Conservation (phyloP, 352 stramenopile species). For the Phytophthora foliorum region DNA sequence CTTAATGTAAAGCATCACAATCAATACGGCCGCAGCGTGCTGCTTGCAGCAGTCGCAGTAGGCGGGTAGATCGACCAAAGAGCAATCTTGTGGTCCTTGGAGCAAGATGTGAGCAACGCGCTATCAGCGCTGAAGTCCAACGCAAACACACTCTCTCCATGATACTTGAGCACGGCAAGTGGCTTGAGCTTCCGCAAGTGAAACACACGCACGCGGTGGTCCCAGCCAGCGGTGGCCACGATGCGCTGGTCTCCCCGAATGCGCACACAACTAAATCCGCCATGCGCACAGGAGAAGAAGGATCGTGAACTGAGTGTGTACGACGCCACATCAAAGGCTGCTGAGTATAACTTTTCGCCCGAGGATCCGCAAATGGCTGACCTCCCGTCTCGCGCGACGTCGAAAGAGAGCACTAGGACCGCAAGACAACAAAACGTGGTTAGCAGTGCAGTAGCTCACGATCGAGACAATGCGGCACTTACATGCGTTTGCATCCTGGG, state of each 20-base stretch:
- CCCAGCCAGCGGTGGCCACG: constrained; percentile 83
- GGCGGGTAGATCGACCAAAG: constrained; percentile 85
- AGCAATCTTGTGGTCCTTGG: constrained; percentile 84
- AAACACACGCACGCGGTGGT: constrained; percentile 81
- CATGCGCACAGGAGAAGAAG: constrained; percentile 71
- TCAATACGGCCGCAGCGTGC: constrained; percentile 48
- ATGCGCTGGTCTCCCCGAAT: constrained; percentile 81
- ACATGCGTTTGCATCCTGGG: constrained; percentile 60
- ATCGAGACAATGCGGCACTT: constrained; percentile 25
- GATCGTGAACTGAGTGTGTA: constrained; percentile 46
- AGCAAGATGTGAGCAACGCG: constrained; percentile 69
- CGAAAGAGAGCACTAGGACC: constrained; percentile 71
- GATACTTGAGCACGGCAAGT: constrained; percentile 84
- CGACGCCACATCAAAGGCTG: constrained; percentile 54
- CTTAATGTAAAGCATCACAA: constrained; percentile 26
- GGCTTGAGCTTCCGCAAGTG: constrained; percentile 78
- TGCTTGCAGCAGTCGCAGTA: constrained; percentile 26
- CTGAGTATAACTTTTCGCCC: constrained; percentile 56
- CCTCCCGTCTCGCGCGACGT: constrained; percentile 62
- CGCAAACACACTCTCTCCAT: constrained; percentile 78
- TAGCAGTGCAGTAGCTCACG: constrained; percentile 1
- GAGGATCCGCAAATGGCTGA: constrained; percentile 73
- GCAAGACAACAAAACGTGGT: constrained; percentile 11
- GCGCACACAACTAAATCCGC: constrained; percentile 72
- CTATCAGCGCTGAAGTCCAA: constrained; percentile 77